Conservation (phyloP, 2,329 filamentous ascomycete species). For the Arthrobotrys pseudoclavata region DNA sequence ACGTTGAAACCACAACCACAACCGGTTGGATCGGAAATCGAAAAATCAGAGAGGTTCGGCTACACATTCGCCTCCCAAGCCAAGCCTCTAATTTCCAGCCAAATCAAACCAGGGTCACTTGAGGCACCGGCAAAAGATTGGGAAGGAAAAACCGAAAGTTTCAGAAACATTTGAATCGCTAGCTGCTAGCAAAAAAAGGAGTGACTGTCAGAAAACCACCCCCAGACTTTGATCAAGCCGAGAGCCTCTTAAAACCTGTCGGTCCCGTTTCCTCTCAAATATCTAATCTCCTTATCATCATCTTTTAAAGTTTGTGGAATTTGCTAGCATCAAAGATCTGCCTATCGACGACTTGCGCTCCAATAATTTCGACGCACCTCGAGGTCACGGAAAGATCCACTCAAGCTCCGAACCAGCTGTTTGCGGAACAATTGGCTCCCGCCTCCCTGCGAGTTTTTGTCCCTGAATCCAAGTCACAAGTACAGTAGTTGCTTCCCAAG, state of each 20-base stretch:
- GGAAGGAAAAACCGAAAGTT: conserved; percentile 57
- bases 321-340: conserved; percentile 17
- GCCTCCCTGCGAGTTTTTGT: conserved; percentile 57
- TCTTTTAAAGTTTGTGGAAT: conserved; percentile 33
- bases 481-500: conserved; percentile 34
- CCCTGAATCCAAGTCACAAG: conserved; percentile 56
- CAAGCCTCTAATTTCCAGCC: conserved; percentile 60
- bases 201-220: conserved; percentile 15
- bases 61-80: conserved; percentile 30
- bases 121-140: conserved; percentile 42
- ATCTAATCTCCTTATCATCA: conserved; percentile 45
- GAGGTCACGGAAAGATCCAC: conserved; percentile 31
- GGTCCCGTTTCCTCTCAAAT: conserved; percentile 21
- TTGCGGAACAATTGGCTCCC: conserved; percentile 60
- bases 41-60: conserved; percentile 29
- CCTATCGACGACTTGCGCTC: conserved; percentile 27
- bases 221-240: conserved; percentile 16
- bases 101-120: conserved; percentile 45
- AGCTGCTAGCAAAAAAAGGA: conserved; percentile 40
- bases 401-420: conserved; percentile 58
- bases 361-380: conserved; percentile 52
- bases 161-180: conserved; percentile 46
- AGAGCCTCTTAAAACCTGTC: conserved; percentile 50
- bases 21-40: conserved; percentile 21
- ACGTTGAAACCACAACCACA: conserved; percentile 27